phyloP scores from a whole-genome alignment of 805 yeast genomes.

The Hanseniaspora osmophila region DNA sequence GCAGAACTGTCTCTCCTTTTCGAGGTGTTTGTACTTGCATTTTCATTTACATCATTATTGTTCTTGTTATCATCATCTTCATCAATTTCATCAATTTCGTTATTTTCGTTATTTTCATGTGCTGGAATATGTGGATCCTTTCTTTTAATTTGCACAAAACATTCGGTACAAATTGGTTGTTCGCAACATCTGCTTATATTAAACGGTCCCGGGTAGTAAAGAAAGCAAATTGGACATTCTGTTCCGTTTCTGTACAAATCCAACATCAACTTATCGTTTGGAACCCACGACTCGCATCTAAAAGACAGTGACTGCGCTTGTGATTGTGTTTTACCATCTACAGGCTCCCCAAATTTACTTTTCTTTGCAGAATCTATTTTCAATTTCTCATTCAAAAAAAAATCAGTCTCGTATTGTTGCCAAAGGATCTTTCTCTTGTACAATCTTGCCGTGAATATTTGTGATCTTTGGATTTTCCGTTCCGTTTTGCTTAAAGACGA shows the following conservation, averaged over 20 bases:
- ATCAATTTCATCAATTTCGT: conserved; percentile 8
- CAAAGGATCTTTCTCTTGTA: conserved; percentile 29
- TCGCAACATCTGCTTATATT: conserved; percentile 79
- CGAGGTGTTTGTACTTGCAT: no score
- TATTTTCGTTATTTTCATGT: conserved; percentile 12
- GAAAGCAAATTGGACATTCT: conserved; percentile 92
- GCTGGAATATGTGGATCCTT: conserved; percentile 68
- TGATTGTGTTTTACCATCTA: no score
- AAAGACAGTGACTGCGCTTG: no score
- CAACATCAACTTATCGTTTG: conserved; percentile 31
- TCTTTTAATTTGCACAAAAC: conserved; percentile 90
- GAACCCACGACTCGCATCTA: conserved; percentile 14
- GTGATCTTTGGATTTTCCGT: conserved; percentile 17
- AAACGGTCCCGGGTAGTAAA: conserved; percentile 64
- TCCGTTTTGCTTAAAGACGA: conserved; percentile 17
- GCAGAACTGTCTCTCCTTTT: not conserved
- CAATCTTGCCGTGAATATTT: conserved; percentile 21
- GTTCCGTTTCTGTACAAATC: conserved; percentile 49
- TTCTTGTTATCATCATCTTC: conserved; percentile 17
- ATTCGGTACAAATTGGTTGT: conserved; percentile 90
- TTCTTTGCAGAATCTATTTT: conserved; percentile 21
- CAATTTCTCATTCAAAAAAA: conserved; percentile 40
- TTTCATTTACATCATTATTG: conserved; percentile 11
- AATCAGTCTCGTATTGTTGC: conserved; percentile 47
- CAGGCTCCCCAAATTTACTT: no score